Conservation (phyloP, 352 stramenopile species). For the Phytophthora cajani region DNA sequence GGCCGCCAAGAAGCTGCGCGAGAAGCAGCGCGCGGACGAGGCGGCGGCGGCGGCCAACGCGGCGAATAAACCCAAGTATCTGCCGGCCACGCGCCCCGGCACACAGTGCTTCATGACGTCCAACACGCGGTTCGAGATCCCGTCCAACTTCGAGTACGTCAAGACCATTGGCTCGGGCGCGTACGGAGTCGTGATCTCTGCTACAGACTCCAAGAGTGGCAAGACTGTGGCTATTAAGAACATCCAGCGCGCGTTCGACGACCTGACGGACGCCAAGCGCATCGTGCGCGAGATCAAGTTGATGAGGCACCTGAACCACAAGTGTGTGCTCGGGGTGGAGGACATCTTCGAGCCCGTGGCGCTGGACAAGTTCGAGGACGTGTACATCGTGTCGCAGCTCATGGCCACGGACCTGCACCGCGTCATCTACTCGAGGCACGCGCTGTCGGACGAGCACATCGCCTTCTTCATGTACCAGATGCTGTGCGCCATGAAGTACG, state of each 20-base stretch:
- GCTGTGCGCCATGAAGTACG: slow-evolving; percentile 92
- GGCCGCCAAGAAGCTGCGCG: slow-evolving; percentile 75
- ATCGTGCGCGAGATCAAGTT: slow-evolving; percentile 98
- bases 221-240: slow-evolving; percentile 93
- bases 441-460: slow-evolving; percentile 86
- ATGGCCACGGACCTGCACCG: slow-evolving; percentile 92
- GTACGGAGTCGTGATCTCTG: slow-evolving; percentile 92
- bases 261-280: slow-evolving; percentile 98
- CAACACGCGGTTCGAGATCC: slow-evolving; percentile 87
- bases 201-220: slow-evolving; percentile 46
- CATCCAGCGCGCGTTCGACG: slow-evolving; percentile 94
- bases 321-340: slow-evolving; percentile 88
- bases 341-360: slow-evolving; percentile 76
- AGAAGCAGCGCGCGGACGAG: slow-evolving; percentile 80
- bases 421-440: slow-evolving; percentile 90
- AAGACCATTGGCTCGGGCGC: slow-evolving; percentile 91
- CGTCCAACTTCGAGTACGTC: slow-evolving; percentile 77
- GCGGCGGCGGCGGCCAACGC: slow-evolving; percentile 64
- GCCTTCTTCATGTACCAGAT: slow-evolving; percentile 93
- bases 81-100: slow-evolving; percentile 69
- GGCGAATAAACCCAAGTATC: slow-evolving; percentile 83
- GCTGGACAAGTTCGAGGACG: slow-evolving; percentile 82
- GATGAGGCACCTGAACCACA: slow-evolving; percentile 91
- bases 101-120: slow-evolving; percentile 88
- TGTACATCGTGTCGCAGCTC: slow-evolving; percentile 92